These are phyloP conservation scores for Fomitiporia mediterranea DNA, from an alignment of 1,284 basidiomycete genomes.

Conservation along the genomic window DNA sequence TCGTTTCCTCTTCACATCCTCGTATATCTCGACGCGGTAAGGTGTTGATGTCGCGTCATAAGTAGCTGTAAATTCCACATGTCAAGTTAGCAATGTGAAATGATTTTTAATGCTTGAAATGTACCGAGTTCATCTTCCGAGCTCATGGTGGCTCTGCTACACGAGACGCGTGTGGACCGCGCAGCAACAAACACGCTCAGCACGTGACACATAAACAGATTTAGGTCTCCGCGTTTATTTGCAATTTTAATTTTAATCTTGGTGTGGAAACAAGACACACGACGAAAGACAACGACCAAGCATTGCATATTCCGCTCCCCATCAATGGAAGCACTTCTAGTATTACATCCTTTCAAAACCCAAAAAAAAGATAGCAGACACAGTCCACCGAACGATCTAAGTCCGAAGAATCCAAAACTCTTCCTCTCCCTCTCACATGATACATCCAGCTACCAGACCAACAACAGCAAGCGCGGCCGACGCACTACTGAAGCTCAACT, in stretches of 20 bases:
- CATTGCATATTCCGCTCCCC: constrained; percentile 11
- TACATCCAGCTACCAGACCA: constrained; percentile 34
- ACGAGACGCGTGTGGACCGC: neutral
- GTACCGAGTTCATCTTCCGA: constrained; percentile 19
- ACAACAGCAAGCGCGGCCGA: constrained; percentile 31
- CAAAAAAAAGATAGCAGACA: neutral
- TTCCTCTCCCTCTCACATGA: constrained; percentile 27
- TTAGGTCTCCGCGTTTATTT: neutral
- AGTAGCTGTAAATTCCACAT: neutral
- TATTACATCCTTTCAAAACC: constrained; percentile 13
- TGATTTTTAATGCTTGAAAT: neutral
- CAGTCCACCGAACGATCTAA: constrained; percentile 1
- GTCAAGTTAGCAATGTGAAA: neutral
- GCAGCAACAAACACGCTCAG: constrained; percentile 4
- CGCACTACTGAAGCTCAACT: constrained; percentile 21
- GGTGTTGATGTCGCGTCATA: constrained; percentile 13
- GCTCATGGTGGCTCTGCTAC: constrained; percentile 7
- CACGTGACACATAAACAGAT: neutral
- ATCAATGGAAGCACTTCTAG: constrained; percentile 14
- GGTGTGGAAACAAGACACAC: neutral
- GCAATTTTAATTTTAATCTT: too few species aligned
- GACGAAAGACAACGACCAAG: constrained; percentile 10
- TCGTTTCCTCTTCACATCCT: constrained; percentile 2
- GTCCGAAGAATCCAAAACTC: constrained; percentile 1
- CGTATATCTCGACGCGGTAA: constrained; percentile 11